phyloP scores from a whole-genome alignment of 225 moss, liverwort and hornwort genomes.

The Sphagnum tenellum region DNA sequence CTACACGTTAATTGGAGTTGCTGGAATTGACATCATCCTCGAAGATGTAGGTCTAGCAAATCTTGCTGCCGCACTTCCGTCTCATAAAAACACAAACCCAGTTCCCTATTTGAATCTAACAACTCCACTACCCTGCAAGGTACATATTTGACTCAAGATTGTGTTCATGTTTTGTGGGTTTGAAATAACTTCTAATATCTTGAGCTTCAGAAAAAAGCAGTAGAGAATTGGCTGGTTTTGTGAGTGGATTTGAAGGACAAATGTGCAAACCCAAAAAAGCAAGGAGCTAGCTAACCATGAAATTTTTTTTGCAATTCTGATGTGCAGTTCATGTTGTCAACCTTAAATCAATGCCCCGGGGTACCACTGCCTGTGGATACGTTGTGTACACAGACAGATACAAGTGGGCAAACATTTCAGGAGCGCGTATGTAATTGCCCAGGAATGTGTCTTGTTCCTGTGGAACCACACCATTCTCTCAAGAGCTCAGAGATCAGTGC shows the following conservation, averaged over 20 bases:
- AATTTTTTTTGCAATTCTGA: neutral
- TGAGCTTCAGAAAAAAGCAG: no score
- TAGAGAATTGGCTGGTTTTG: no score
- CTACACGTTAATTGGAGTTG: conserved; percentile 34
- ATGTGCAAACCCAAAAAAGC: no score
- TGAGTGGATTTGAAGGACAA: no score
- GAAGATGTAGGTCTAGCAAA: conserved; percentile 17
- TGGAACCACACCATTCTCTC: no score
- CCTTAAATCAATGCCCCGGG: conserved; percentile 11
- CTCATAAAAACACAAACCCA: conserved; percentile 12
- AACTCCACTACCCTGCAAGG: conserved; percentile 24
- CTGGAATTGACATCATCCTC: conserved; percentile 33
- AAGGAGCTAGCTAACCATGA: no score
- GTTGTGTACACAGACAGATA: conserved; percentile 25
- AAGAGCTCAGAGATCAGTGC: conserved; percentile 8
- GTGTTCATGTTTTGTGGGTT: no score
- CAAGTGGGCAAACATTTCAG: conserved; percentile 25
- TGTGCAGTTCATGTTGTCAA: conserved; percentile 17
- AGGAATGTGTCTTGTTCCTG: conserved; percentile 20
- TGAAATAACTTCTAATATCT: no score
- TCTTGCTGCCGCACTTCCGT: conserved; percentile 9
- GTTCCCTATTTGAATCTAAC: neutral
- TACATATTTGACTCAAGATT: conserved; percentile 5
- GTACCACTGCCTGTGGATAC: conserved; percentile 6
- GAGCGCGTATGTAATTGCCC: conserved; percentile 36